Conservation (phyloP, 2,329 filamentous ascomycete species). For the Elsinoe perseae region DNA sequence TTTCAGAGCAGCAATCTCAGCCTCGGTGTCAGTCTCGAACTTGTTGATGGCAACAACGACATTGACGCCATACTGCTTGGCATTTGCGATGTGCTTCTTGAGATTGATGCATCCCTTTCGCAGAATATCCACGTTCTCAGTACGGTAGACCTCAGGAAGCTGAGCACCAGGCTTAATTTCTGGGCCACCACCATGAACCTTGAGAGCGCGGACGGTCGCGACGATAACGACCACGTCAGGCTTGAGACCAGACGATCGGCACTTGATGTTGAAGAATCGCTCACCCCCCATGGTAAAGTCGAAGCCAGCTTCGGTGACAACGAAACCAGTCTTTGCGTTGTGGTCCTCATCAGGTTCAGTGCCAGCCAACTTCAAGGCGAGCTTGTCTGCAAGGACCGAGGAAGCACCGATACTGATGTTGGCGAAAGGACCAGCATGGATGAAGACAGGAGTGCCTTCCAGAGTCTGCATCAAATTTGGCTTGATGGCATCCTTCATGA, state of each 20-base stretch:
- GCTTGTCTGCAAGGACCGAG: conserved; percentile 87
- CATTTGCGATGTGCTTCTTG: conserved; percentile 89
- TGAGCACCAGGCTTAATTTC: conserved; percentile 80
- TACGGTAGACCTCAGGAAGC: conserved; percentile 79
- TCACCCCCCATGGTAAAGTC: conserved; percentile 99
- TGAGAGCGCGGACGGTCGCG: conserved; percentile 87
- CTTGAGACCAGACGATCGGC: conserved; percentile 82
- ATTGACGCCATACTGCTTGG: conserved; percentile 79
- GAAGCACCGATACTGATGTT: conserved; percentile 98
- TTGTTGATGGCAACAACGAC: conserved; percentile 97
- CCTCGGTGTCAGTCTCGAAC: conserved; percentile 87
- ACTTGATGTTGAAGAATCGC: conserved; percentile 99
- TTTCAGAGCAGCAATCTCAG: conserved; percentile 79
- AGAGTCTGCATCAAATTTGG: conserved; percentile 98
- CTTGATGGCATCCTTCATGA: conserved; percentile 98
- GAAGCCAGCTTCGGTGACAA: conserved; percentile 94
- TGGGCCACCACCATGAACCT: conserved; percentile 95
- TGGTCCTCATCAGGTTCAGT: conserved; percentile 88
- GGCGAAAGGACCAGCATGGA: conserved; percentile 94
- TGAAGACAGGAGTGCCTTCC: conserved; percentile 94
- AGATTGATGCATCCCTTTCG: conserved; percentile 88
- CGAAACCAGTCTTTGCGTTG: conserved; percentile 75
- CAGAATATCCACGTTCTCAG: conserved; percentile 88
- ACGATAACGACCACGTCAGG: conserved; percentile 94
- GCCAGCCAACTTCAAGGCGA: conserved; percentile 90